Conservation (phyloP, 2,329 filamentous ascomycete genomes). For the Drechslerella coelobrocha region DNA sequence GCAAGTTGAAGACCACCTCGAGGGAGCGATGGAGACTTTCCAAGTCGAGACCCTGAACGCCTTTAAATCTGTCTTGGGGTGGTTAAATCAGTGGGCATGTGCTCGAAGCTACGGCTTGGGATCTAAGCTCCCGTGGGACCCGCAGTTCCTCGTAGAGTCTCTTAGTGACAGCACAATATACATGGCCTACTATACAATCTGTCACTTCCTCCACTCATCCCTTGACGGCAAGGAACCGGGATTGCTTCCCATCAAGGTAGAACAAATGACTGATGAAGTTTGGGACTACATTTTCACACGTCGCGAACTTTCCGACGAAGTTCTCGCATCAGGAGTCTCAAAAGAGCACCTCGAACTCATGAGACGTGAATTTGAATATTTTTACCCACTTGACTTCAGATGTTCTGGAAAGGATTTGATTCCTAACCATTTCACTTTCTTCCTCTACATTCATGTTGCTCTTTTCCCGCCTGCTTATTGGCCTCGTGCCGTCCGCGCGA, state of each 20-base stretch:
- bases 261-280: slow-evolving; percentile 91
- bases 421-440: slow-evolving; percentile 93
- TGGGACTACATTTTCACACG: slow-evolving; percentile 96
- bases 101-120: slow-evolving; percentile 89
- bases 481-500: slow-evolving; percentile 83
- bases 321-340: slow-evolving; percentile 73
- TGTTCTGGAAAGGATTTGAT: slow-evolving; percentile 92
- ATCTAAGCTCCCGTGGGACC: slow-evolving; percentile 93
- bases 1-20: slow-evolving; percentile 74
- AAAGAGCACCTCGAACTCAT: slow-evolving; percentile 77
- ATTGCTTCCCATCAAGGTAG: slow-evolving; percentile 71
- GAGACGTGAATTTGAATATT: slow-evolving; percentile 94
- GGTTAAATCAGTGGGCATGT: slow-evolving; percentile 96
- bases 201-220: slow-evolving; percentile 76
- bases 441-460: slow-evolving; percentile 89
- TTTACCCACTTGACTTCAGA: slow-evolving; percentile 89
- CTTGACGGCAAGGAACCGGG: slow-evolving; percentile 80
- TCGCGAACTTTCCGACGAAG: slow-evolving; percentile 71
- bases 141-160: slow-evolving; percentile 86
- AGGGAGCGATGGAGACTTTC: slow-evolving; percentile 78
- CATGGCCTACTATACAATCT: slow-evolving; percentile 77
- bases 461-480: slow-evolving; percentile 88
- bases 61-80: slow-evolving; percentile 84
- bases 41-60: slow-evolving; percentile 76
- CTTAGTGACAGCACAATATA: slow-evolving; percentile 93